phyloP scores from a whole-genome alignment of 78 protist genomes.

The Planoprotostelium fungivorum region DNA sequence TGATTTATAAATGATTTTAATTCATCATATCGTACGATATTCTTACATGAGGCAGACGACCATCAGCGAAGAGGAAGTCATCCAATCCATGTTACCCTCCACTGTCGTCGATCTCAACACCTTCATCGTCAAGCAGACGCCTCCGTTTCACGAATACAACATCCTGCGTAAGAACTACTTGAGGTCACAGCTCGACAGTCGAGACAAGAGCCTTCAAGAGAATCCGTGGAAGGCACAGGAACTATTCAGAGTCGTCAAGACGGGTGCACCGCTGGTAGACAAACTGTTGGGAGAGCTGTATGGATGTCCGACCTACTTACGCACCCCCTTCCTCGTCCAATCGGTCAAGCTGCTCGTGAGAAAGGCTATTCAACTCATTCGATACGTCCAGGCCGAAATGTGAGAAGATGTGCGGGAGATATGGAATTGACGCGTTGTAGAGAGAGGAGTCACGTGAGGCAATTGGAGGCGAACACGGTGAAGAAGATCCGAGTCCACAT shows the following conservation, averaged over 20 bases:
- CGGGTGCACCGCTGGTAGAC: not conserved
- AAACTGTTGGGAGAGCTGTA: not conserved
- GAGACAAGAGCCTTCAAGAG: not conserved
- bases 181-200: not conserved
- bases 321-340: not conserved
- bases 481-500: not conserved
- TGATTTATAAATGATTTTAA: too few relatives aligned
- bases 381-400: not conserved
- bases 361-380: not conserved
- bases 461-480: not conserved
- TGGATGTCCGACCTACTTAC: not conserved
- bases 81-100: not conserved
- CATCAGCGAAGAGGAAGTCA: not conserved
- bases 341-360: not conserved
- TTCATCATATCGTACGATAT: too few relatives aligned
- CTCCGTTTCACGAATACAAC: conserved; percentile 7
- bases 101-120: conserved; percentile 1
- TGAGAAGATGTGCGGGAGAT: not conserved
- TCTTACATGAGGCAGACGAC: not conserved
- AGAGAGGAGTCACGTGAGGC: not conserved
- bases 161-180: not conserved
- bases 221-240: not conserved
- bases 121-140: conserved; percentile 10
- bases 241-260: not conserved
- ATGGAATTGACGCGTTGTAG: not conserved